These are phyloP conservation scores for Brassica balearica DNA, from an alignment of 441 rosid genomes.

Conservation along the genomic window DNA sequence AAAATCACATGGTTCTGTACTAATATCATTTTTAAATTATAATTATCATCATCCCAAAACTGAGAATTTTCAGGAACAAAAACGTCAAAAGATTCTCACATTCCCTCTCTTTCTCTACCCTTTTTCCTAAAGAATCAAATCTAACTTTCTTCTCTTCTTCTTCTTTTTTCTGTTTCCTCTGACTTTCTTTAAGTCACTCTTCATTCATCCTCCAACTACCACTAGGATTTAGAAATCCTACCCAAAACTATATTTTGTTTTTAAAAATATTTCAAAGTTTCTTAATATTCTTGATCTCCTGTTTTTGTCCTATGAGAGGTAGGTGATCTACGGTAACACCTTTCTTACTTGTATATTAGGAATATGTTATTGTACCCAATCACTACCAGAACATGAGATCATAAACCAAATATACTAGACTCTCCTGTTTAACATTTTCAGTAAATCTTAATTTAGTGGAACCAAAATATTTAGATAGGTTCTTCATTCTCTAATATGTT, in stretches of 20 bases:
- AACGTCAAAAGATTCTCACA: constrained; percentile 34
- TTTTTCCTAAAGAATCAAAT: constrained; percentile 6
- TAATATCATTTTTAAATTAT: neutral
- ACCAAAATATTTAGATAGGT: constrained; percentile 16
- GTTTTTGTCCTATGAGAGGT: too few relatives aligned
- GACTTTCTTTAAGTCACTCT: constrained; percentile 7
- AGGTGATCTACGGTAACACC: too few relatives aligned
- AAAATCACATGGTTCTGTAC: neutral
- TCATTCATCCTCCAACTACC: constrained; percentile 1
- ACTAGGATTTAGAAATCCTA: too few relatives aligned
- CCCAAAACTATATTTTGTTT: too few relatives aligned
- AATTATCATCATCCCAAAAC: neutral
- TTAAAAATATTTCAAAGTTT: too few relatives aligned
- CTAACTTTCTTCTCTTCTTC: constrained; percentile 22
- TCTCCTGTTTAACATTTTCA: neutral
- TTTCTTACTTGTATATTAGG: too few relatives aligned
- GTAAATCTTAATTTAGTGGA: neutral
- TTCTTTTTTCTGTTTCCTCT: too few relatives aligned
- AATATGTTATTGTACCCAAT: neutral
- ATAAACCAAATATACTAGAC: constrained; percentile 12
- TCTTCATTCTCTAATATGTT: neutral
- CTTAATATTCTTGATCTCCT: too few relatives aligned
- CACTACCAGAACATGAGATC: constrained; percentile 16
- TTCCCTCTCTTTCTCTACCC: constrained; percentile 27
- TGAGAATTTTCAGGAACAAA: neutral